Conservation (phyloP, 2,329 filamentous ascomycete species). For the Penicillium glabrum region DNA sequence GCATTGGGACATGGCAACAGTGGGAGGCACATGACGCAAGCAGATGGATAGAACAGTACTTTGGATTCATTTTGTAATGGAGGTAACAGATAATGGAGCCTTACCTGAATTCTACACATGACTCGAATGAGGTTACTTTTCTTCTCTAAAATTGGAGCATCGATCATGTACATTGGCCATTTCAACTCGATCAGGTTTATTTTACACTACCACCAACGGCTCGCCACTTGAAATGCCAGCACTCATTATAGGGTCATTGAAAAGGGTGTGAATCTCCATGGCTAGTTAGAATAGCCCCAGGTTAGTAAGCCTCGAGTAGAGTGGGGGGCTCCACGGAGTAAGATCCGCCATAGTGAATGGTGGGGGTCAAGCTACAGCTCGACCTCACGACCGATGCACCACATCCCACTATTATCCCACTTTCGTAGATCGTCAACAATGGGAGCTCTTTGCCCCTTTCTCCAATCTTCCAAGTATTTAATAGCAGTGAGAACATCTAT, state of each 20-base stretch:
- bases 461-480: not conserved
- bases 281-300: not conserved
- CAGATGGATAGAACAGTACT: constrained; percentile 54
- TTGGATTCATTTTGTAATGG: constrained; percentile 24
- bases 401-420: constrained; percentile 15
- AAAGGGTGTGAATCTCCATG: not conserved
- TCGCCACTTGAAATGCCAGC: not conserved
- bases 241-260: too few species aligned
- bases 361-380: constrained; percentile 4
- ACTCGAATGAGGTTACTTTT: not conserved
- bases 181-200: not conserved
- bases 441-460: not conserved
- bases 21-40: constrained; percentile 36
- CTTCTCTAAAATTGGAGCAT: not conserved
- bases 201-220: not conserved
- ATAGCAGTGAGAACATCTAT: not conserved
- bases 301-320: not conserved
- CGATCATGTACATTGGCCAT: too few species aligned
- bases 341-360: not conserved
- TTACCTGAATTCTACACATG: not conserved
- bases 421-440: constrained; percentile 1
- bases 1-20: constrained; percentile 48
- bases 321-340: not conserved
- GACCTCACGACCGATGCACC: not conserved
- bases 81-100: not conserved